A percentile compares a stretch with the other conserved stretches of the same genome.
Evolutionary conservation across 176 grass and related monocot genomes (phyloP).

Genomic region (Juncus effusus): DNA sequence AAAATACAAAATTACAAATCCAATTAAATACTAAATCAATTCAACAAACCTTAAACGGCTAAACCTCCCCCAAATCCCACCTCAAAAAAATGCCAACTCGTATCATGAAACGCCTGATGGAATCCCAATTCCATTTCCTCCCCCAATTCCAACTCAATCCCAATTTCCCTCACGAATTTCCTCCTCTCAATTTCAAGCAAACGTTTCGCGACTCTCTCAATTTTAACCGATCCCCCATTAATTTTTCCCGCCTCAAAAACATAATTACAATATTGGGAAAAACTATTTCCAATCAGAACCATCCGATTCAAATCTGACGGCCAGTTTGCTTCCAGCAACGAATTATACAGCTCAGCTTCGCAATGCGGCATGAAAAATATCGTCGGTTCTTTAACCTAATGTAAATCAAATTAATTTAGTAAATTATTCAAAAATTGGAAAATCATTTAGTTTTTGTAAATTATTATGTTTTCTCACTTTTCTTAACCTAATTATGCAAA

Average conservation of each 20-base stretch:
- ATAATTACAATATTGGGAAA: constrained; percentile 40
- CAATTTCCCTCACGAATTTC: constrained; percentile 52
- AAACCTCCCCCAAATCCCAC: constrained; percentile 34
- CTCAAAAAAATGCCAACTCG: constrained; percentile 91
- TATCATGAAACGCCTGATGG: constrained; percentile 61
- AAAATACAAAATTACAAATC: neutral
- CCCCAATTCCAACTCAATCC: constrained; percentile 26
- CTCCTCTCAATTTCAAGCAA: constrained; percentile 29
- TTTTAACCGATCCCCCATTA: constrained; percentile 19
- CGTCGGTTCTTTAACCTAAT: constrained; percentile 34
- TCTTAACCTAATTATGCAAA: no score
- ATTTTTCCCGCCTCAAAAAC: constrained; percentile 27
- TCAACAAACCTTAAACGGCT: neutral
- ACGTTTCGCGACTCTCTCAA: constrained; percentile 32
- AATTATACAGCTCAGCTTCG: constrained; percentile 64
- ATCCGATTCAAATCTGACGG: constrained; percentile 41
- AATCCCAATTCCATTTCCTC: constrained; percentile 42
- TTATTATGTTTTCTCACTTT: no score
- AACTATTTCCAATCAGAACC: constrained; percentile 72
- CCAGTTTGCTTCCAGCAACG: constrained; percentile 61
- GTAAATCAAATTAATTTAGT: neutral
- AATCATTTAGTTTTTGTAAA: no score
- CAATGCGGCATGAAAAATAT: constrained; percentile 95
- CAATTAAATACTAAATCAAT: neutral
- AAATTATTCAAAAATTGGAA: no score